Conservation (phyloP, 495 filamentous ascomycete genomes). For the Physcia stellaris region DNA sequence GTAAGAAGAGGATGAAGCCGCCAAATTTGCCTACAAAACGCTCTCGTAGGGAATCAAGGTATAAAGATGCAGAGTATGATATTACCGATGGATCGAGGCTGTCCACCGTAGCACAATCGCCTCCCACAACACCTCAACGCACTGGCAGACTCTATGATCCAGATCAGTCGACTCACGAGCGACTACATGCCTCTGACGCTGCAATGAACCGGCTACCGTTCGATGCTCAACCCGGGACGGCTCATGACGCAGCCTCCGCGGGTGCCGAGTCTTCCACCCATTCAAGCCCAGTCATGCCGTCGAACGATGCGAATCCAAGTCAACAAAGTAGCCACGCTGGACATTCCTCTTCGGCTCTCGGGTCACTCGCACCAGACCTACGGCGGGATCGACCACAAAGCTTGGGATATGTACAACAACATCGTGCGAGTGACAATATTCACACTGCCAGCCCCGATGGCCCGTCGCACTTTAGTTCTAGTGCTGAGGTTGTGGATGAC, state of each 20-base stretch:
- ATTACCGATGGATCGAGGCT: constrained; percentile 11
- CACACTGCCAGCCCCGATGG: constrained; percentile 44
- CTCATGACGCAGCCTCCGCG: constrained; percentile 13
- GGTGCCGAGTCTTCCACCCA: constrained; percentile 11
- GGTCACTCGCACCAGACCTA: constrained; percentile 14
- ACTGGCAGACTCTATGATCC: constrained; percentile 13
- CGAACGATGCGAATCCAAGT: constrained; percentile 3
- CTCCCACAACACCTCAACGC: constrained; percentile 13
- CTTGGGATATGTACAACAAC: constrained; percentile 62
- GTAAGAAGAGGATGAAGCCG: constrained; percentile 25
- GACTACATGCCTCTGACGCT: constrained; percentile 6
- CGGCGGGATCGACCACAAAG: constrained; percentile 47
- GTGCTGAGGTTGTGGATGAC: constrained; percentile 32
- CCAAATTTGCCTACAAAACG: constrained; percentile 50
- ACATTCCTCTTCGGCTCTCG: constrained; percentile 19
- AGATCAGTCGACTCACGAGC: constrained; percentile 11
- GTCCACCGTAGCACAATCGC: constrained; percentile 14
- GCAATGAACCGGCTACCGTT: constrained; percentile 12
- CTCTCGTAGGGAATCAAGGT: neutral
- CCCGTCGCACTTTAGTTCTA: constrained; percentile 32
- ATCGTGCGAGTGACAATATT: constrained; percentile 44
- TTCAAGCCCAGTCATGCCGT: constrained; percentile 11
- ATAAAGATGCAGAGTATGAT: constrained; percentile 2
- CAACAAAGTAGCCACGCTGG: constrained; percentile 9
- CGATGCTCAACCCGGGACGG: constrained; percentile 6